phyloP scores from a whole-genome alignment of 225 moss, liverwort and hornwort genomes.

The Physcomitrium patens region DNA sequence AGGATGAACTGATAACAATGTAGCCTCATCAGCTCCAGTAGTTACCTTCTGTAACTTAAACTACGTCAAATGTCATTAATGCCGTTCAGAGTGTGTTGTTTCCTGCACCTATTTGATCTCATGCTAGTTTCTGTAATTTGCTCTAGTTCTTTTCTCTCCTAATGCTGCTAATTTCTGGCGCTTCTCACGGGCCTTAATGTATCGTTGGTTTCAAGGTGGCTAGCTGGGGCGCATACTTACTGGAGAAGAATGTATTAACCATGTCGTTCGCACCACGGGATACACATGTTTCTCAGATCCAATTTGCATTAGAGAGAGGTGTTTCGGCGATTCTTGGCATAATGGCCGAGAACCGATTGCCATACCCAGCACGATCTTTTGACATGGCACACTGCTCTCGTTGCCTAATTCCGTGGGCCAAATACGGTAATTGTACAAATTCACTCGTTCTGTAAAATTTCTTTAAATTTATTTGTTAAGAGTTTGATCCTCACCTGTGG shows the following conservation, averaged over 20 bases:
- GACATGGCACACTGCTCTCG: constrained; percentile 74
- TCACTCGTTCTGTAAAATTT: background rate
- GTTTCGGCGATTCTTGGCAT: constrained; percentile 64
- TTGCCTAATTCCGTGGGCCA: constrained; percentile 65
- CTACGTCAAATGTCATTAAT: too few relatives aligned
- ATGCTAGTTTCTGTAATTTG: too few relatives aligned
- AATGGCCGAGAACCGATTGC: constrained; percentile 67
- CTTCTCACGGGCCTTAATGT: constrained; percentile 5
- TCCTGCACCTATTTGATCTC: too few relatives aligned
- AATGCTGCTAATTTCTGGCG: background rate
- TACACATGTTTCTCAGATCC: constrained; percentile 67
- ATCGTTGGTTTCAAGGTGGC: constrained; percentile 50
- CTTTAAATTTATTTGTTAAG: too few relatives aligned
- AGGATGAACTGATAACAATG: constrained; percentile 17
- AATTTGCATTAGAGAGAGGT: constrained; percentile 68
- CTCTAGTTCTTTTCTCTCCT: too few relatives aligned
- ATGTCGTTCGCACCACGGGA: constrained; percentile 70
- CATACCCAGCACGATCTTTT: constrained; percentile 65
- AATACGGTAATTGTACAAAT: constrained; percentile 39
- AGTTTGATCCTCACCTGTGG: too few relatives aligned
- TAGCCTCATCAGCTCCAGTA: too few relatives aligned
- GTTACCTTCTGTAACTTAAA: too few relatives aligned
- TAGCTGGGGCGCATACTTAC: constrained; percentile 67
- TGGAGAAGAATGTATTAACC: constrained; percentile 52
- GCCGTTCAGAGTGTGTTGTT: background rate